A percentile compares a stretch with the other conserved stretches of the same genome.
Evolutionary conservation across 139 green algal genomes (phyloP).

Genomic region (Microglena sp.): DNA sequence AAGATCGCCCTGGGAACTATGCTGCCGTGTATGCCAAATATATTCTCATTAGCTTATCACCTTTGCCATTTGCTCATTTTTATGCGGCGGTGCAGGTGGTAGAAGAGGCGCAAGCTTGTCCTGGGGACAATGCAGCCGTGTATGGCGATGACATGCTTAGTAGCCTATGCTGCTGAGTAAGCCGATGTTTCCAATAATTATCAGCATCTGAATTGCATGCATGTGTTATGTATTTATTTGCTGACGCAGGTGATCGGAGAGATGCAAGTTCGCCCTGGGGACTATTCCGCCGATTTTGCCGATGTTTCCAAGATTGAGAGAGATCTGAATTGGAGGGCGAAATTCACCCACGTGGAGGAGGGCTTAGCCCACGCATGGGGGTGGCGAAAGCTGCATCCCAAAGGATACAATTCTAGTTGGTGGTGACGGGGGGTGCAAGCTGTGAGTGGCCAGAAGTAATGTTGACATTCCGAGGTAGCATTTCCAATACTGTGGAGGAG

Average conservation of each 20-base stretch:
- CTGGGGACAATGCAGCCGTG: slow-evolving; percentile 36
- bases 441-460: too few relatives aligned
- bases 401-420: slow-evolving; percentile 25
- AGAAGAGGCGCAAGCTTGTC: slow-evolving; percentile 35
- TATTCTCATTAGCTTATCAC: too few relatives aligned
- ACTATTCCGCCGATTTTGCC: slow-evolving; percentile 37
- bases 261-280: slow-evolving; percentile 31
- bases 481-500: too few relatives aligned
- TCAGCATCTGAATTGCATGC: background rate
- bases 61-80: too few relatives aligned
- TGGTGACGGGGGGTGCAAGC: too few relatives aligned
- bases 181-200: background rate
- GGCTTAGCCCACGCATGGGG: slow-evolving; percentile 37
- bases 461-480: too few relatives aligned
- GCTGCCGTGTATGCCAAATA: too few relatives aligned
- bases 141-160: too few relatives aligned
- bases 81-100: slow-evolving; percentile 11
- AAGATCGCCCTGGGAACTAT: too few relatives aligned
- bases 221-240: background rate
- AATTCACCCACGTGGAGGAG: slow-evolving; percentile 33
- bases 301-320: slow-evolving; percentile 28
- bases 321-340: slow-evolving; percentile 33
- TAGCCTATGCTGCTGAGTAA: too few relatives aligned
- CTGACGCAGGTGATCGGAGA: slow-evolving; percentile 22
- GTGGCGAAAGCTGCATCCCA: slow-evolving; percentile 28